Evolutionary conservation across 1,284 basidiomycete species (phyloP), one percentile per base, ranked within the genome.

Genomic region (Puccinia horiana): DNA sequence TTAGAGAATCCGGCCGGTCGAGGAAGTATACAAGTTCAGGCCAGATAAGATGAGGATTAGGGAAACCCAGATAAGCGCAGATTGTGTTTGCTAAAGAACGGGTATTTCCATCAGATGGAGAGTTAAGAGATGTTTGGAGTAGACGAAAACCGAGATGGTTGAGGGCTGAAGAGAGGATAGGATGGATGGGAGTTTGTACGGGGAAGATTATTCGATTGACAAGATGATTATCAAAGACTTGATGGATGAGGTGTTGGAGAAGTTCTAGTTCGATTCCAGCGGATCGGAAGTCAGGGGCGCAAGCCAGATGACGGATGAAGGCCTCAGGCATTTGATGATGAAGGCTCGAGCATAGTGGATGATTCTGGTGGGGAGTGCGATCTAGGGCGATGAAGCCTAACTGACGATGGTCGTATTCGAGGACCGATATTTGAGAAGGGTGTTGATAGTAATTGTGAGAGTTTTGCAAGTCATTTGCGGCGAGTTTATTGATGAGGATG

Each of bases 231-330:
- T 9, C 5, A 58, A 82, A 82, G 63, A 26, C 44, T 6, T 18
- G 32, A 16, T 16, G 44, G 12, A 58, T 11, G 3, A 54, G 61
- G 67, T 76, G 63, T 5, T 18, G 37, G 0, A 76, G 40, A 11
- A 82, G 35, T 12, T 82, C 81, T 12, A 44, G 32, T n/a, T 82
- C 73, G 20, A 82, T 82, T 32, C 81, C 81, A 11, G 40, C 81
- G 26, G 81, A n/a, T 20, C 52, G 56, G 63, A 76, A 82, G 61
- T 74, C 58, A 26, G 74, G 18, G 9, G 81, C 72, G 58, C n/a
- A 35, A 2, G 81, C 81, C 23, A 76, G 40, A 76, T 82, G 81
- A 2, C 81, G 73, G 4, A 82, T 56, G 18, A 72, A 52, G 8
- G 75, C 63, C n/a, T n/a, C n/a, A n/a, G n/a, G n/a, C n/a, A n/a